Conservation (phyloP, 352 stramenopile genomes). For the Globisporangium nodosum region DNA sequence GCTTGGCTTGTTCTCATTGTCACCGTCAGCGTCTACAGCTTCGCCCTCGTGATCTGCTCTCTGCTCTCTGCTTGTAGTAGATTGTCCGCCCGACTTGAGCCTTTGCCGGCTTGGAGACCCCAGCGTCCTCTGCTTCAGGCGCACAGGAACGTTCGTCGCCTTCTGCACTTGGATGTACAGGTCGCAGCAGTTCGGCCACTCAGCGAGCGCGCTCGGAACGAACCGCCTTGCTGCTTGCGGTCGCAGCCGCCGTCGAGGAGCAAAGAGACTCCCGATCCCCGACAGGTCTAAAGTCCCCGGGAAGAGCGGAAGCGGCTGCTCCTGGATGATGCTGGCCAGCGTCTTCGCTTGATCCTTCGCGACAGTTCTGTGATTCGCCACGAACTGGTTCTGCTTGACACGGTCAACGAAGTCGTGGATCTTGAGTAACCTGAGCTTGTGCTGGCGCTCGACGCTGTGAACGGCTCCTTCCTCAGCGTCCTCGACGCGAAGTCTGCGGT, state of each 20-base stretch:
- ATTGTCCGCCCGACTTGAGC: background rate
- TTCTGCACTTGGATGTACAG: conserved; percentile 85
- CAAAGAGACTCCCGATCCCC: conserved; percentile 47
- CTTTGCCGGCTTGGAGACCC: conserved; percentile 4
- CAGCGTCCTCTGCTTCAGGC: conserved; percentile 20
- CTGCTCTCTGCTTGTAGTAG: background rate
- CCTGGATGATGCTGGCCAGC: conserved; percentile 74
- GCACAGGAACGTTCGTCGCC: conserved; percentile 66
- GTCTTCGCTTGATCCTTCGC: conserved; percentile 18
- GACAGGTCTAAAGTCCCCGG: conserved; percentile 60
- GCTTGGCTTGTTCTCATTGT: background rate
- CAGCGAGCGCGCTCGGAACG: conserved; percentile 21
- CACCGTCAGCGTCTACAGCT: conserved; percentile 1
- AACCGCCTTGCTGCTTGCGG: conserved; percentile 27
- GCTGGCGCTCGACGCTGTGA: conserved; percentile 44
- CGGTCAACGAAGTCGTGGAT: conserved; percentile 64
- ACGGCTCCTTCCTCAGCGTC: conserved; percentile 25
- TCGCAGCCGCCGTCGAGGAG: conserved; percentile 38
- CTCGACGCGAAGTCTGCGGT: conserved; percentile 38
- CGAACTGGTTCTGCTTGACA: conserved; percentile 29
- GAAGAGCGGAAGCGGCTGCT: conserved; percentile 78
- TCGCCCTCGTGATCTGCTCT: background rate
- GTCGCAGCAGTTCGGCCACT: conserved; percentile 60
- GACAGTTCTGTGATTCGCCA: conserved; percentile 8
- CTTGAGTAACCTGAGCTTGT: conserved; percentile 37